phyloP scores from a whole-genome alignment of 23 red algal species.

The Gracilaria gracilis region DNA sequence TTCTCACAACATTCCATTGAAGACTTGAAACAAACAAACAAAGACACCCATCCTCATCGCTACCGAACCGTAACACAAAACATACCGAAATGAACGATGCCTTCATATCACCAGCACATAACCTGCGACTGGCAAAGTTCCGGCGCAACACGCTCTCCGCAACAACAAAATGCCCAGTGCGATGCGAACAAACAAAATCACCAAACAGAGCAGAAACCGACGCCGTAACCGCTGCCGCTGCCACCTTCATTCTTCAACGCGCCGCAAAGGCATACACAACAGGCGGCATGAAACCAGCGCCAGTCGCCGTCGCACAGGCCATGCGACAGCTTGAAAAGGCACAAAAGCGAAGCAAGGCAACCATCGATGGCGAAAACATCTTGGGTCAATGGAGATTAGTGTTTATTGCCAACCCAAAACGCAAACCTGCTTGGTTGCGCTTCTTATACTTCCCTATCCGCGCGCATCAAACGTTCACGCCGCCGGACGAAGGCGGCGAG shows the following conservation, averaged over 20 bases:
- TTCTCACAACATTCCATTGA: too few relatives aligned
- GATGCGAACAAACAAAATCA: not conserved
- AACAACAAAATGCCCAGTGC: not conserved
- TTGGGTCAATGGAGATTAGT: slow-evolving; percentile 60
- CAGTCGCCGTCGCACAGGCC: slow-evolving; percentile 39
- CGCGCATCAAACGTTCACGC: slow-evolving; percentile 64
- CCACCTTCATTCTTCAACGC: slow-evolving; percentile 49
- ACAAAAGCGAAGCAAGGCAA: slow-evolving; percentile 49
- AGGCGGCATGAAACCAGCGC: not conserved
- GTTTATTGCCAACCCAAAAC: slow-evolving; percentile 43
- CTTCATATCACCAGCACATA: not conserved
- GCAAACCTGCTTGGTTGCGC: slow-evolving; percentile 4
- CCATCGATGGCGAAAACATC: slow-evolving; percentile 33
- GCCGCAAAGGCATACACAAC: slow-evolving; percentile 43
- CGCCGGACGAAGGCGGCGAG: slow-evolving; percentile 2
- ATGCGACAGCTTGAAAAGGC: slow-evolving; percentile 55
- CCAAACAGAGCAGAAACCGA: not conserved
- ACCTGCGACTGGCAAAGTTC: not conserved
- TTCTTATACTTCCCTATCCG: slow-evolving; percentile 64
- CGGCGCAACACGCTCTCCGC: not conserved
- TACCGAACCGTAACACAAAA: not conserved
- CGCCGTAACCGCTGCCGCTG: slow-evolving; percentile 51
- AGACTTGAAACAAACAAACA: not conserved
- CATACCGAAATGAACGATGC: not conserved
- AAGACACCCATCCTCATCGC: not conserved